These are phyloP conservation scores for Amanita muscaria DNA, from an alignment of 768 basidiomycete species.

Conservation along the genomic window DNA sequence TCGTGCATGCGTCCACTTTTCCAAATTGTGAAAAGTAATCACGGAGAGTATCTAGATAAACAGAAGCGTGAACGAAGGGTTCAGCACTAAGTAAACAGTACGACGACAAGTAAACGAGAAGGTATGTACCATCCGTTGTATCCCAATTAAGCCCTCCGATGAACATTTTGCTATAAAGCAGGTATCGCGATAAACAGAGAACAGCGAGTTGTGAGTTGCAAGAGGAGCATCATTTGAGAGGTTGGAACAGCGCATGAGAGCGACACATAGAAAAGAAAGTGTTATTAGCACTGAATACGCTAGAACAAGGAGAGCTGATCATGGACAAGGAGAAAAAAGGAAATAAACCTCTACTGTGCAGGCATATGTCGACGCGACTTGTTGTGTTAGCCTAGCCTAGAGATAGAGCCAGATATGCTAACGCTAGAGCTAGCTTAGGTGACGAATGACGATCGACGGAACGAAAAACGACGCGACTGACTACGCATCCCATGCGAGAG, in stretches of 20 bases:
- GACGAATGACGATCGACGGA: constrained; percentile 9
- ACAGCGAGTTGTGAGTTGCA: constrained; percentile 14
- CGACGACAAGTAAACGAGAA: constrained; percentile 29
- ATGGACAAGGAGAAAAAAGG: constrained; percentile 49
- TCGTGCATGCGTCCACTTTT: constrained; percentile 93
- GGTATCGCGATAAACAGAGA: constrained; percentile 12
- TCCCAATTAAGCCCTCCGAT: constrained; percentile 99
- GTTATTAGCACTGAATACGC: constrained; percentile 75
- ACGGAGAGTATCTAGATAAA: constrained; percentile 56
- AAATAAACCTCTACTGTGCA: constrained; percentile 69
- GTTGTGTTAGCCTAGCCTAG: constrained; percentile 62
- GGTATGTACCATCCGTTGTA: constrained; percentile 89
- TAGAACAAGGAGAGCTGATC: constrained; percentile 54
- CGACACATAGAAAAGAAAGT: constrained; percentile 40
- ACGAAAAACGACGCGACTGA: constrained; percentile 37
- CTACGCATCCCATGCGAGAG: constrained; percentile 48
- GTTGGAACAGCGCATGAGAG: constrained; percentile 16
- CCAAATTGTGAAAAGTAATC: constrained; percentile 96
- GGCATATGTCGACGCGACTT: constrained; percentile 29
- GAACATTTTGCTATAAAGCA: constrained; percentile 91
- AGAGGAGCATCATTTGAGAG: constrained; percentile 15
- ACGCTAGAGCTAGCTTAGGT: constrained; percentile 68
- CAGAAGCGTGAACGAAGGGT: constrained; percentile 16
- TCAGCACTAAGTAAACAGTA: constrained; percentile 31
- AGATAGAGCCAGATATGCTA: constrained; percentile 57